Conservation (phyloP, 2,329 filamentous ascomycete genomes). For the Leptosphaerulina australis region DNA sequence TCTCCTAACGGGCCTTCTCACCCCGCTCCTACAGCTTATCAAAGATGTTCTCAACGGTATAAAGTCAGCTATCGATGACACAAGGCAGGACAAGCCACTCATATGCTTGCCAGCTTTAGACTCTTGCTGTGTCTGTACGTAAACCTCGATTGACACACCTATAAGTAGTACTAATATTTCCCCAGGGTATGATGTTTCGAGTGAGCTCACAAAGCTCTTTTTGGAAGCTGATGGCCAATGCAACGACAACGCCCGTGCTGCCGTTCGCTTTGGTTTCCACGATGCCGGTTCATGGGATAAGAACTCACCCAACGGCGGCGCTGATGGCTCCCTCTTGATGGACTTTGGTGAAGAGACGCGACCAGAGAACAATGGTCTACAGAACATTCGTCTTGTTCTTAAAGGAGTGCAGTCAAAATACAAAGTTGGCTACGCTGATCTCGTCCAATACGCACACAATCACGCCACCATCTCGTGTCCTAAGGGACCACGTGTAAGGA, state of each 20-base stretch:
- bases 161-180: conserved; percentile 14
- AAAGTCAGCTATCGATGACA: conserved; percentile 35
- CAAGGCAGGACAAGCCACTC: conserved; percentile 29
- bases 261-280: conserved; percentile 46
- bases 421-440: conserved; percentile 59
- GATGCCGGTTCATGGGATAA: conserved; percentile 47
- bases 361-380: conserved; percentile 54
- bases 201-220: conserved; percentile 37
- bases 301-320: conserved; percentile 46
- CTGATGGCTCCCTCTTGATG: conserved; percentile 52
- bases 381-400: conserved; percentile 50
- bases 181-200: conserved; percentile 41
- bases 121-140: conserved; percentile 41
- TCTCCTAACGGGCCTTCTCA: conserved; percentile 27
- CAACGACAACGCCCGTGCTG: conserved; percentile 45
- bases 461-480: conserved; percentile 58
- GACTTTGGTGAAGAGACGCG: conserved; percentile 46
- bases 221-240: conserved; percentile 33
- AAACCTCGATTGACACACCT: background rate
- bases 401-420: conserved; percentile 50
- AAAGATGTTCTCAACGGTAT: conserved; percentile 37
- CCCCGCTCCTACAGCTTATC: conserved; percentile 29
- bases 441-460: conserved; percentile 59
- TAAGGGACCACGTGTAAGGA: conserved; percentile 58
- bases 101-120: conserved; percentile 32